Conservation (phyloP, 2,329 filamentous ascomycete species). For the Tolypocladium pustulatum region DNA sequence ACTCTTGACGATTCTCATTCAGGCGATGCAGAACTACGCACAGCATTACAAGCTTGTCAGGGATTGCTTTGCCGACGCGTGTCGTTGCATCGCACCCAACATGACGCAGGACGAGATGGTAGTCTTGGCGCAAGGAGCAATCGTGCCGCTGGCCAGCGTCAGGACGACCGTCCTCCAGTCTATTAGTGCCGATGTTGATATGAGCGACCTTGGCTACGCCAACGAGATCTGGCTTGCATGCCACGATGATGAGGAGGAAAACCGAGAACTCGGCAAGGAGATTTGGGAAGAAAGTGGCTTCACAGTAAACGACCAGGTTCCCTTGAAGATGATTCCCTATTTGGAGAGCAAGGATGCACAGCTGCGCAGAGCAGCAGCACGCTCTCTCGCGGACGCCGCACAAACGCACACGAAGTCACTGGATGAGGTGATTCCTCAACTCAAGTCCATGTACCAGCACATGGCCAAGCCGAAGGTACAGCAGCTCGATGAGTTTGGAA, state of each 20-base stretch:
- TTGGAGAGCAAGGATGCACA: conserved; percentile 71
- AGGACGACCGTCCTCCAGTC: conserved; percentile 78
- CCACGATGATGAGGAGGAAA: conserved; percentile 85
- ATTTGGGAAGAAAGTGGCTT: conserved; percentile 96
- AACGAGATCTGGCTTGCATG: conserved; percentile 90
- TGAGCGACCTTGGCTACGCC: conserved; percentile 77
- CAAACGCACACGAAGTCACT: conserved; percentile 49
- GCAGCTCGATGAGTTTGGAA: conserved; percentile 84
- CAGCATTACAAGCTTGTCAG: conserved; percentile 94
- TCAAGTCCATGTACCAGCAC: conserved; percentile 64
- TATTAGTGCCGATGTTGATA: conserved; percentile 82
- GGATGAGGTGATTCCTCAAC: conserved; percentile 47
- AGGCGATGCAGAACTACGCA: conserved; percentile 76
- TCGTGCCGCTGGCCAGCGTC: conserved; percentile 70
- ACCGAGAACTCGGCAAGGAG: conserved; percentile 68
- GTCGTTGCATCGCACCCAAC: conserved; percentile 73
- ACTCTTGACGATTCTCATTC: conserved; percentile 61
- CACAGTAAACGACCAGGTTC: conserved; percentile 53
- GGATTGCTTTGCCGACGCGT: conserved; percentile 81
- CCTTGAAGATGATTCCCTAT: conserved; percentile 63
- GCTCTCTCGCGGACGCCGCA: conserved; percentile 68
- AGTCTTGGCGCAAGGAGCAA: conserved; percentile 66
- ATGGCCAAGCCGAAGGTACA: conserved; percentile 75
- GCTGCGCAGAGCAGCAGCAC: conserved; percentile 72
- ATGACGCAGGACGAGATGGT: conserved; percentile 63